phyloP scores from a whole-genome alignment of 176 grass and related monocot species.

The Coix lacrymajobi region DNA sequence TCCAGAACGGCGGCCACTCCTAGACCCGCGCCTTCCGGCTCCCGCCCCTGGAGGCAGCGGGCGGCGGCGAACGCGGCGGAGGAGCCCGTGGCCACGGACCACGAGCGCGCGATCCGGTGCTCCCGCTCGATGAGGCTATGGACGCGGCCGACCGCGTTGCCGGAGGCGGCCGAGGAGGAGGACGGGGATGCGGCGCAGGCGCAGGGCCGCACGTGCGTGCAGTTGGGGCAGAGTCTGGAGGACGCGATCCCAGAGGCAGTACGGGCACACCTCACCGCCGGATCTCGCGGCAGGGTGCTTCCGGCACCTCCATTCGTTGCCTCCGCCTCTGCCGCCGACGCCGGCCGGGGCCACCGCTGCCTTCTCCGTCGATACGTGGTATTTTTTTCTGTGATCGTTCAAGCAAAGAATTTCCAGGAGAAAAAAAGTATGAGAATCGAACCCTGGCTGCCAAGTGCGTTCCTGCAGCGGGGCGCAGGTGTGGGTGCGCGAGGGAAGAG shows the following conservation, averaged over 20 bases:
- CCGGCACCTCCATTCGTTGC: constrained; percentile 51
- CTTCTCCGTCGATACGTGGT: too few species aligned
- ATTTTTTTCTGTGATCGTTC: too few species aligned
- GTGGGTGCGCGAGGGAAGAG: too few species aligned
- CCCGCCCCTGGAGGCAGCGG: not conserved
- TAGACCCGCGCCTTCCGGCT: constrained; percentile 31
- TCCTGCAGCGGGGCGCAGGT: too few species aligned
- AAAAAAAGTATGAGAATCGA: too few species aligned
- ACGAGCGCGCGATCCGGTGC: constrained; percentile 48
- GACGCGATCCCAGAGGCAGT: constrained; percentile 68
- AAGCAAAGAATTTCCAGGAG: too few species aligned
- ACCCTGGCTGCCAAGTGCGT: too few species aligned
- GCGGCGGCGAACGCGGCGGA: constrained; percentile 10
- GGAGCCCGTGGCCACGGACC: constrained; percentile 46
- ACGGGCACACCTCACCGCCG: constrained; percentile 64
- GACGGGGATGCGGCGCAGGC: constrained; percentile 34
- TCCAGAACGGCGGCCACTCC: constrained; percentile 48
- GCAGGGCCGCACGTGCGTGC: constrained; percentile 65
- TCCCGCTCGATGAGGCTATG: constrained; percentile 40
- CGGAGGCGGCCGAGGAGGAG: constrained; percentile 53
- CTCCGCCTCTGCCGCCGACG: constrained; percentile 1
- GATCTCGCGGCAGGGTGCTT: constrained; percentile 43
- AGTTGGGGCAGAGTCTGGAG: constrained; percentile 74
- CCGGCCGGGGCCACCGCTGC: constrained; percentile 4
- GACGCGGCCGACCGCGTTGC: constrained; percentile 27